A percentile compares a stretch with the other conserved stretches of the same genome.
Conservation (phyloP, 805 yeast genomes). For the Lipomyces starkeyi region DNA sequence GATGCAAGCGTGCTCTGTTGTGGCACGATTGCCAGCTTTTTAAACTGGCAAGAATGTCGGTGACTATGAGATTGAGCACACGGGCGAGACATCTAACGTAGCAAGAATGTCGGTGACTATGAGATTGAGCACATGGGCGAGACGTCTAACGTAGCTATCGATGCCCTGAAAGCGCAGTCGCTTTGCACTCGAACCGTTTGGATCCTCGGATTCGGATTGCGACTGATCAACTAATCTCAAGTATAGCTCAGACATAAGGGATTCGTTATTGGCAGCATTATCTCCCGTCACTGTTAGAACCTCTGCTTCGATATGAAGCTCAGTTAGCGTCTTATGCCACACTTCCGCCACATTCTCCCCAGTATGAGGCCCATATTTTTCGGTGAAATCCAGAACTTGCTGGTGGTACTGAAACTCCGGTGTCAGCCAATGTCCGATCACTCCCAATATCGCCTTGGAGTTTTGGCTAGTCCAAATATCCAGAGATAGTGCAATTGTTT, state of each 20-base stretch:
- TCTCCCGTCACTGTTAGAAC: constrained; percentile 9
- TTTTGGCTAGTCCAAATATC: too few species aligned
- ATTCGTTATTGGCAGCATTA: constrained; percentile 7
- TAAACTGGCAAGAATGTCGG: constrained; percentile 1
- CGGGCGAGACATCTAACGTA: too few species aligned
- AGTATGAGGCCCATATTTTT: constrained; percentile 4
- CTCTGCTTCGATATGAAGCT: constrained; percentile 3
- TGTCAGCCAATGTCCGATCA: too few species aligned
- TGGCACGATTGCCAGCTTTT: constrained; percentile 2
- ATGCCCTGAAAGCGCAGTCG: constrained; percentile 9
- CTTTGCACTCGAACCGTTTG: constrained; percentile 6
- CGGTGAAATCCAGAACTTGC: constrained; percentile 9
- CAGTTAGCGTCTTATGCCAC: not conserved
- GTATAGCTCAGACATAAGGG: constrained; percentile 13
- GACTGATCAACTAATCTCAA: not conserved
- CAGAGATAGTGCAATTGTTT: too few species aligned
- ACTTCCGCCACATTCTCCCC: constrained; percentile 6
- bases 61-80: too few species aligned
- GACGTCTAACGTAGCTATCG: constrained; percentile 4
- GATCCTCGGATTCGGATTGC: constrained; percentile 4
- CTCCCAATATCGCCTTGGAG: too few species aligned
- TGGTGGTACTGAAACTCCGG: too few species aligned
- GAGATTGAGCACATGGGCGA: too few species aligned
- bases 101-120: too few species aligned
- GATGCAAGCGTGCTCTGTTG: not conserved